Base-by-base conservation (phyloP, 2,329 filamentous ascomycete species). In the Stagonosporopsis vannaccii region DNA sequence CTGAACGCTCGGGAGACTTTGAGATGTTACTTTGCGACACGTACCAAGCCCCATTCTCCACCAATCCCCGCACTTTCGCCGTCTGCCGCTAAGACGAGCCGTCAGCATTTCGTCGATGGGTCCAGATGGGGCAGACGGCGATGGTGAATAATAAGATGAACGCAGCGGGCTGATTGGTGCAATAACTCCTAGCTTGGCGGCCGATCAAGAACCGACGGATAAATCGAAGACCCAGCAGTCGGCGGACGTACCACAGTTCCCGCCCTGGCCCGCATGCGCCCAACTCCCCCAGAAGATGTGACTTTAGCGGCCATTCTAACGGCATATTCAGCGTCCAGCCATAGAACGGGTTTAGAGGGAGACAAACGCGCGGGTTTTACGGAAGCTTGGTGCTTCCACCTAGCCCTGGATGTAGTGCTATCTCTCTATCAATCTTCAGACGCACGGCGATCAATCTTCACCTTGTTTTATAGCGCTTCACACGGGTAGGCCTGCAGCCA, bases 321-420 rank as follows among this genome's bases (percentile, higher is more conserved):
- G 73, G 71, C 73, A 72, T 73, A 69, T 74, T 71, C 67, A 70
- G 60, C 65, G 67, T 74, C 72, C 70, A 76, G 71, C 73, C 71
- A 75, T 75, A 75, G 68, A 66, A 73, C 59, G 68, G 59, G 65
- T 61, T 61, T 64, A 60, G 63, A 66, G 60, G 57, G 13, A 52
- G 56, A 61, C 62, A 64, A 67, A 62, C 61, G 64, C 68, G 71
- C 70, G 68, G 68, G 60, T 68, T 65, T 61, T 58, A 59, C 71
- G 73, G 70, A 70, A 66, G 65, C 66, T 69, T 66, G 66, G 60
- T 65, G 62, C 59, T 67, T 67, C 63, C 65, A 64, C 54, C 54
- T 65, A 62, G 62, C 63, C 37, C 63, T 66, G 59, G 64, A 65
- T 62, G 69, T 68, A 67, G 65, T 71, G 47, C 68, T 63, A 67